These are phyloP conservation scores for Senecio squalidus DNA, from an alignment of 140 eudicot species.

Conservation along the genomic window DNA sequence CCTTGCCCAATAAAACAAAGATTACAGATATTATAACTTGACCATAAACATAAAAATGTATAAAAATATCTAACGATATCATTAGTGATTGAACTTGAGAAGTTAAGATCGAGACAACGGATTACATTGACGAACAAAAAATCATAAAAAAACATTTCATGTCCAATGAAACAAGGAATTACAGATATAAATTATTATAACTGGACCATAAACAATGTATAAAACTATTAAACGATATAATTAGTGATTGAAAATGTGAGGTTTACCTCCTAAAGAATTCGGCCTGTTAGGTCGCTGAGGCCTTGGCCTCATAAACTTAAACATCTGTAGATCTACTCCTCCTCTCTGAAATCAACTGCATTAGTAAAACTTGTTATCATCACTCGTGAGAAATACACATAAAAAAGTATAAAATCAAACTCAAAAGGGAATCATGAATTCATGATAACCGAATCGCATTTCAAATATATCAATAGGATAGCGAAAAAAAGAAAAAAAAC, in stretches of 20 bases:
- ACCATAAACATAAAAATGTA: neutral
- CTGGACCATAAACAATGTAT: no score
- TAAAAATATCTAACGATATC: neutral
- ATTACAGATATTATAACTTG: neutral
- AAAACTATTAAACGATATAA: no score
- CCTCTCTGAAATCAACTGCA: slow-evolving; percentile 10
- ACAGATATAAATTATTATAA: no score
- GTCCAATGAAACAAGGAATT: no score
- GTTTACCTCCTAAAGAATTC: slow-evolving; percentile 70
- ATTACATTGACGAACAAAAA: no score
- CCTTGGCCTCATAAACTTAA: slow-evolving; percentile 51
- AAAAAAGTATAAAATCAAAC: neutral
- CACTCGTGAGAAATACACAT: neutral
- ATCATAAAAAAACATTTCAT: no score
- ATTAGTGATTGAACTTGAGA: neutral
- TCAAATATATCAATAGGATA: neutral
- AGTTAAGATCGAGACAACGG: no score
- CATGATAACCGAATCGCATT: no score
- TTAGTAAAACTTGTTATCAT: neutral
- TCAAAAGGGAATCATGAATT: slow-evolving; percentile 8
- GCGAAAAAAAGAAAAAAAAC: neutral
- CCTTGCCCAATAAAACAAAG: neutral
- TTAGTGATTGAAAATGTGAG: slow-evolving; percentile 7
- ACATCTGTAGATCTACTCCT: slow-evolving; percentile 44
- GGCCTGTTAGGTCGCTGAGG: slow-evolving; percentile 66